These are phyloP conservation scores for Dunaliella primolecta DNA, from an alignment of 139 green algal genomes.

Conservation along the genomic window DNA sequence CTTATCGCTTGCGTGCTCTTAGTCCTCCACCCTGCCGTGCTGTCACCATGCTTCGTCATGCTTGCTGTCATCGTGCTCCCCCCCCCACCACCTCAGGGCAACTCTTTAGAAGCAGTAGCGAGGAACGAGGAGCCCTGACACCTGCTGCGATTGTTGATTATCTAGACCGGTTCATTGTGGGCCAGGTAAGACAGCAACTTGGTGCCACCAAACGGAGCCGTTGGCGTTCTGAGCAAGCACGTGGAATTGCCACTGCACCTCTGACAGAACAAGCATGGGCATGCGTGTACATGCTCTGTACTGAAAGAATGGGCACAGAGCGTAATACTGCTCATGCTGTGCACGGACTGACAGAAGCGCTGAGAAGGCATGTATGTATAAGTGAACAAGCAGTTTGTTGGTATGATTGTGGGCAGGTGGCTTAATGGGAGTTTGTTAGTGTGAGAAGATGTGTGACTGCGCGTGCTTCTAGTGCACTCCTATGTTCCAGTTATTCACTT, in stretches of 20 bases:
- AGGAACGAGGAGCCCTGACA: conserved; percentile 21
- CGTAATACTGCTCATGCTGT: neutral
- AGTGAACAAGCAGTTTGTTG: too few species aligned
- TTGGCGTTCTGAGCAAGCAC: neutral
- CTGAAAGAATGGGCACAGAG: neutral
- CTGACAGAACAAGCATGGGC: neutral
- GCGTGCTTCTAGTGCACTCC: neutral
- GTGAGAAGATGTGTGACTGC: too few species aligned
- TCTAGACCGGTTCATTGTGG: conserved; percentile 88
- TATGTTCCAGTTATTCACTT: too few species aligned
- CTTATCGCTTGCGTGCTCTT: too few species aligned
- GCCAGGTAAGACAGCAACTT: conserved; percentile 47
- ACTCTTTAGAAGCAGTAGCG: neutral
- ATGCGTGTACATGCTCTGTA: neutral
- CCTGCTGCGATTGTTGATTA: conserved; percentile 37
- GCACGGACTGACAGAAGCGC: too few species aligned
- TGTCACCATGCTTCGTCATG: too few species aligned
- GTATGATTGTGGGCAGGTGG: too few species aligned
- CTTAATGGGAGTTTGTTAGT: too few species aligned
- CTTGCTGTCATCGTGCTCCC: too few species aligned
- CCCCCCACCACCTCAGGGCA: too few species aligned
- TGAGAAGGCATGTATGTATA: too few species aligned
- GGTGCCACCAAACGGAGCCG: neutral
- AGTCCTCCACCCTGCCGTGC: too few species aligned
- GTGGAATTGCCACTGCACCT: neutral